Conservation (phyloP, 345 rosid species). For the Eucalyptus guilfoylei region DNA sequence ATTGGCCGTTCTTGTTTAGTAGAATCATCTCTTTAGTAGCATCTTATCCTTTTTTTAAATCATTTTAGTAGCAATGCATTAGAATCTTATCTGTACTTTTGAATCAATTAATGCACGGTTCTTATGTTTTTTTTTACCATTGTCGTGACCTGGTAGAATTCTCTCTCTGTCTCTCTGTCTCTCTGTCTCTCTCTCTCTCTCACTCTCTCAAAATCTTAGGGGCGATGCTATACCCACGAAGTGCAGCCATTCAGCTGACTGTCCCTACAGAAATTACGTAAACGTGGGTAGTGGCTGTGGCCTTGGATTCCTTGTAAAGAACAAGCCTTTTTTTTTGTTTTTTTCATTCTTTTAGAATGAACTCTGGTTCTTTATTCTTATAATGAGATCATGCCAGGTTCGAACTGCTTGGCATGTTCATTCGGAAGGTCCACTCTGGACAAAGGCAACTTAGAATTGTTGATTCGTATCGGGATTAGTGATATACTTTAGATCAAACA, state of each 20-base stretch:
- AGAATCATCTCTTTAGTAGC: too few species aligned
- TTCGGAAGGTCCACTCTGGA: neutral
- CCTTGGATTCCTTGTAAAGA: neutral
- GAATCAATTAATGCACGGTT: too few species aligned
- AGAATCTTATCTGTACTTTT: too few species aligned
- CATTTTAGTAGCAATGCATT: too few species aligned
- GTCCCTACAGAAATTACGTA: neutral
- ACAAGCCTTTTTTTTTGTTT: neutral
- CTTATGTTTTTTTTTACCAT: too few species aligned
- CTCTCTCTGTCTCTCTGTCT: too few species aligned
- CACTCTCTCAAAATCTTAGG: neutral
- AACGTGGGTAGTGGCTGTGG: neutral
- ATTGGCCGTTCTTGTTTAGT: too few species aligned
- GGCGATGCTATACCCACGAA: neutral
- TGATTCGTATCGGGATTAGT: too few species aligned
- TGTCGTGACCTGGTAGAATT: too few species aligned
- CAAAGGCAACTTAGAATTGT: too few species aligned
- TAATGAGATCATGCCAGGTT: neutral
- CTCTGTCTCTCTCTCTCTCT: rapidly evolving
- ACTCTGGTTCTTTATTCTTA: neutral
- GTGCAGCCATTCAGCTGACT: neutral
- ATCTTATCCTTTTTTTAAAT: too few species aligned
- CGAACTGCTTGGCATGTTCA: neutral
- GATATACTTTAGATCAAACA: too few species aligned
- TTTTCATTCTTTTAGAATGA: neutral